Evolutionary conservation across 495 filamentous ascomycete species (phyloP).

Genomic region (Aspergillus cristatus): DNA sequence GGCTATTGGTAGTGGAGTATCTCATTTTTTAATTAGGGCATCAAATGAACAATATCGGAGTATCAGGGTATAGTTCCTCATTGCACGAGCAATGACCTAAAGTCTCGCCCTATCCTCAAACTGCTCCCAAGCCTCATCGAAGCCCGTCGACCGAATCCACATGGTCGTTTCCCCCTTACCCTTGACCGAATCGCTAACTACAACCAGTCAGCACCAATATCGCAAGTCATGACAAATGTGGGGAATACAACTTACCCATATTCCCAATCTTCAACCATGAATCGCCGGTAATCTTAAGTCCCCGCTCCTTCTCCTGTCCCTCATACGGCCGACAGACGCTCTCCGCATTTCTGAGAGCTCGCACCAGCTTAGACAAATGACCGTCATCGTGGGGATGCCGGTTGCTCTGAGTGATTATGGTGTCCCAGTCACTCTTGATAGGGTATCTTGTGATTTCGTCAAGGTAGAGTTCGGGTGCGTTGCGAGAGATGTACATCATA

Average conservation of each 20-base stretch:
- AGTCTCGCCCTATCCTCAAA: slow-evolving; percentile 16
- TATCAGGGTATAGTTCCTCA: no score
- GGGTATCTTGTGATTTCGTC: slow-evolving; percentile 48
- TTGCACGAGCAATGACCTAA: neutral
- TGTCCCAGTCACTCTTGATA: slow-evolving; percentile 35
- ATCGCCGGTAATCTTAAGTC: slow-evolving; percentile 49
- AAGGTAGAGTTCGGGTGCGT: slow-evolving; percentile 42
- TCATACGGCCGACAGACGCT: slow-evolving; percentile 36
- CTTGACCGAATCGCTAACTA: slow-evolving; percentile 27
- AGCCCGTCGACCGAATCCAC: slow-evolving; percentile 30
- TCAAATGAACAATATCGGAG: no score
- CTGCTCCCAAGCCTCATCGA: slow-evolving; percentile 28
- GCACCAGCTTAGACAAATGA: slow-evolving; percentile 62
- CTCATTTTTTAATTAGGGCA: no score
- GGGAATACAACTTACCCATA: slow-evolving; percentile 35
- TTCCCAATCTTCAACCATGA: slow-evolving; percentile 66
- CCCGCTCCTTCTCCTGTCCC: slow-evolving; percentile 26
- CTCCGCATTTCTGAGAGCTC: slow-evolving; percentile 55
- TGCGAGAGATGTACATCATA: slow-evolving; percentile 54
- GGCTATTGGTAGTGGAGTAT: no score
- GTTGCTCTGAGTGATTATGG: slow-evolving; percentile 46
- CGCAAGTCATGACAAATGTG: no score
- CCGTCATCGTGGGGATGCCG: slow-evolving; percentile 59
- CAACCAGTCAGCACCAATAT: slow-evolving; percentile 8
- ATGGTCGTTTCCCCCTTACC: slow-evolving; percentile 6